These are phyloP conservation scores for Xylariaceae sp. DNA, from an alignment of 2,329 filamentous ascomycete genomes.

Conservation along the genomic window DNA sequence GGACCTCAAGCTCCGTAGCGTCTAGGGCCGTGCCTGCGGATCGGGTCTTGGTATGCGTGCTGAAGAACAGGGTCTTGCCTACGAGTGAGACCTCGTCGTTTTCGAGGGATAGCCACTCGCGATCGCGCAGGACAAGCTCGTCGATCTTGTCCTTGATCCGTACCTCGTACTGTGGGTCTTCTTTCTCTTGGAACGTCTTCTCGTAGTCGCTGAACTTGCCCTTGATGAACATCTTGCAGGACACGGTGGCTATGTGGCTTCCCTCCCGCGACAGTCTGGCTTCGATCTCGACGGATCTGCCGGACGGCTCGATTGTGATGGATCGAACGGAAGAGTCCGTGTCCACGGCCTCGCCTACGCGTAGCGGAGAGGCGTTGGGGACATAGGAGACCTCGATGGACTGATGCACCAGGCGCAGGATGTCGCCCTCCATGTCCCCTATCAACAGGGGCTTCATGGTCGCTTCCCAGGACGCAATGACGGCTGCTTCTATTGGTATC, in stretches of 20 bases:
- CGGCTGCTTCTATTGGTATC: conserved; percentile 94
- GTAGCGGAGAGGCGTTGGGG: conserved; percentile 84
- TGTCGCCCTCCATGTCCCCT: conserved; percentile 86
- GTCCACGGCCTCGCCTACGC: conserved; percentile 87
- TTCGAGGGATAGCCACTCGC: conserved; percentile 9
- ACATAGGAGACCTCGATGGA: conserved; percentile 99
- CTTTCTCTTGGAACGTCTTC: conserved; percentile 8
- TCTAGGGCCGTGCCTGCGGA: not conserved
- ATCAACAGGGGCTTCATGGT: conserved; percentile 99
- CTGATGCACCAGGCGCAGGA: conserved; percentile 91
- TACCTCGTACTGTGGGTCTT: conserved; percentile 9
- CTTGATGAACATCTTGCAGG: conserved; percentile 16
- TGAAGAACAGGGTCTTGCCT: conserved; percentile 9
- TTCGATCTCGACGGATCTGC: conserved; percentile 13
- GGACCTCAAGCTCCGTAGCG: conserved; percentile 4
- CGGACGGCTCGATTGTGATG: conserved; percentile 84
- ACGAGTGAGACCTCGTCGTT: conserved; percentile 3
- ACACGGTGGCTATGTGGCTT: conserved; percentile 11
- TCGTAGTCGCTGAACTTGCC: conserved; percentile 12
- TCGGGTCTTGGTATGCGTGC: conserved; percentile 5
- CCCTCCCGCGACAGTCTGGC: conserved; percentile 10
- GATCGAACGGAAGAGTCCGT: conserved; percentile 95
- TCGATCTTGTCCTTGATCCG: conserved; percentile 11
- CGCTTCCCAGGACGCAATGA: conserved; percentile 95
- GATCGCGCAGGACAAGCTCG: conserved; percentile 11